Evolutionary conservation across 1,284 basidiomycete species (phyloP), one percentile per base, ranked within the genome.

Genomic region (Microbotryum saponariae): DNA sequence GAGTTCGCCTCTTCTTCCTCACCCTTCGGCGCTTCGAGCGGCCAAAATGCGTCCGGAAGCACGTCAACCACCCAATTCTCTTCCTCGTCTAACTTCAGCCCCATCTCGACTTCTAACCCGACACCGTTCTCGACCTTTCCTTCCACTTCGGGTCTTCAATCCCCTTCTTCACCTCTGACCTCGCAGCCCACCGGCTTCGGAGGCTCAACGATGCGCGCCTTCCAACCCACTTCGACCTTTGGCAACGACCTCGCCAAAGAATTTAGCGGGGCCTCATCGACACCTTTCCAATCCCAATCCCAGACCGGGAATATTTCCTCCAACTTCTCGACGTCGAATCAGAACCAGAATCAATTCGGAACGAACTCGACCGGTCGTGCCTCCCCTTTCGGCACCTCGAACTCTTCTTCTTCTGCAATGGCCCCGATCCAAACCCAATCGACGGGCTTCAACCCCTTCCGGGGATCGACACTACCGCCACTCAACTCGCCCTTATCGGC

Each of bases 201-300:
- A 29, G 87, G 86, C 2, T 77, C 75, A 20, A 66, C 66, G 6
- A 73, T 96, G 67, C 92, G 90, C 75, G 81, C 89, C 2, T 97
- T 97, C 82, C 91, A 93, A 75, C 92, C 92, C 2, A 83, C 87
- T 0, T 90, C 87, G 1, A 87, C 84, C 37, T 97, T 97, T 74
- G 92, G 92, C 42, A 85, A 86, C 59, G 81, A 85, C 16, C 82
- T 82, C 37, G 83, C 85, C 10, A 74, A 27, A 55, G 59, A 67
- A 46, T 21, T 62, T 12, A 51, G 57, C 42, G 23, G 42, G 21
- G 33, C 44, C 25, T 46, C 61, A 4, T 27, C 53, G 1, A 8
- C 54, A 2, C 5, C 52, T 7, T 29, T 56, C 9, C 18, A 49
- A 2, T 37, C 59, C 37, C 18, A 48, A 6, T 1, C 51, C 2